Base-by-base conservation (phyloP, 1,139 yeast species). In the Chernovozyma sophiae-reginae region DNA sequence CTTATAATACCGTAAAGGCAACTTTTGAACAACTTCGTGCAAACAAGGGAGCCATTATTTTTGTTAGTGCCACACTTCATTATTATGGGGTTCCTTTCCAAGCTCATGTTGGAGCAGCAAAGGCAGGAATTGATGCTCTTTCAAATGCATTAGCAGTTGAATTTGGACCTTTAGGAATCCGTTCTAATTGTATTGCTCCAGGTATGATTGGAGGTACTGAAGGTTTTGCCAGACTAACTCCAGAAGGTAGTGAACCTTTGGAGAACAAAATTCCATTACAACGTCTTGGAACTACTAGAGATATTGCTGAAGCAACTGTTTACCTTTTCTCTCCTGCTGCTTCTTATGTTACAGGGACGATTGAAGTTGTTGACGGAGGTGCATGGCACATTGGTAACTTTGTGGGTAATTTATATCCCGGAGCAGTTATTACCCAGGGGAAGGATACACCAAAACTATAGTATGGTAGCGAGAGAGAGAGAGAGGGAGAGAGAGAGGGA, bases 61-160 rank as follows among this genome's bases (percentile, higher is more conserved):
- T 90, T 49, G 85, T 90, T n/a, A 77, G 90, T 39, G 95, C 97
- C 1, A 89, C 97, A 1, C 71, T 90, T 40, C 97, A 90, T 58
- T 86, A 86, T 60, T 76, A 81, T 51, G 97, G 97, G n/a, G 77
- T 85, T 5, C 96, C 96, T 7, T 78, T 84, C 64, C 97, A 90
- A 62, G 51, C 78, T 2, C 97, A 90, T 50, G 96, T 87, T 2
- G 84, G 92, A 3, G 96, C 97, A 0, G 97, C 97, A 6, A 90
- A 90, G 62, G 96, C 97, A 1, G 97, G 96, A 25, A 76, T 90
- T 30, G 97, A 90, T 56, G 95, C 97, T 1, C 66, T 90, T 35
- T 80, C 90, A 16, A 81, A 84, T 47, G 84, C 90, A 2, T 63
- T 90, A 45, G 95, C 97, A 1, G 90, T 87, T 12, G 97, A 90